Evolutionary conservation across 2,329 filamentous ascomycete species (phyloP), one percentile per base, ranked within the genome.

Genomic region (Fusarium sp.): DNA sequence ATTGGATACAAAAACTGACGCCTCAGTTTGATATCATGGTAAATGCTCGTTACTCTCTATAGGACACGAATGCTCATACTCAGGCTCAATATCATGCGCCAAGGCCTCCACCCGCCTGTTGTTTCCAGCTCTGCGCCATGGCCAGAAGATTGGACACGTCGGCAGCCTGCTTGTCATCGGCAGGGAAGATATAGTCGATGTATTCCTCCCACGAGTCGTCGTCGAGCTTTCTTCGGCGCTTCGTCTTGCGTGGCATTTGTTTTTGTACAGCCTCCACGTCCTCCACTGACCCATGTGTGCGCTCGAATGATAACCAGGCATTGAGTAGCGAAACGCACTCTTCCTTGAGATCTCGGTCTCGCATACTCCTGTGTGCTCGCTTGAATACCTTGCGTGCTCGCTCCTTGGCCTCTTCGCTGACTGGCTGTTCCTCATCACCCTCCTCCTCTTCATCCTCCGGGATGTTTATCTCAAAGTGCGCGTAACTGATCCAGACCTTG

Each of bases 401-500:
- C 20, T 85, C 83, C 85, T 97, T 98, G 73, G 95, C 95, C 66
- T 91, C 91, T 28, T 96, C 94, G 82, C 92, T 94, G 78, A 97
- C 89, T 5, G 83, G 91, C 84, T 78, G 90, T 85, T 92, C 91
- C 67, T 91, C 90, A 26, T 89, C 90, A 7, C 86, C 86, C 15
- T 85, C 84, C 8, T 83, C 84, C 16, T 87, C 91, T 44, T 90
- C 89, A 58, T 90, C 89, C 64, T 97, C 95, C 48, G 95, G 94
- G 1, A 97, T 91, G 81, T 96, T 95, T 85, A 98, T 94, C 83
- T 99, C 96, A 79, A 99, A 98, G 81, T 97, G 93, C n/a, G 96
- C 96, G 83, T 95, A 99, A 81, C 93, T 95, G 82, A 96, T 97
- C 96, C 96, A 99, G 68, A 99, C 96, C 86, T 98, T 99, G 86